Evolutionary conservation across 1,139 yeast species (phyloP).

Genomic region (Taphrina communis): DNA sequence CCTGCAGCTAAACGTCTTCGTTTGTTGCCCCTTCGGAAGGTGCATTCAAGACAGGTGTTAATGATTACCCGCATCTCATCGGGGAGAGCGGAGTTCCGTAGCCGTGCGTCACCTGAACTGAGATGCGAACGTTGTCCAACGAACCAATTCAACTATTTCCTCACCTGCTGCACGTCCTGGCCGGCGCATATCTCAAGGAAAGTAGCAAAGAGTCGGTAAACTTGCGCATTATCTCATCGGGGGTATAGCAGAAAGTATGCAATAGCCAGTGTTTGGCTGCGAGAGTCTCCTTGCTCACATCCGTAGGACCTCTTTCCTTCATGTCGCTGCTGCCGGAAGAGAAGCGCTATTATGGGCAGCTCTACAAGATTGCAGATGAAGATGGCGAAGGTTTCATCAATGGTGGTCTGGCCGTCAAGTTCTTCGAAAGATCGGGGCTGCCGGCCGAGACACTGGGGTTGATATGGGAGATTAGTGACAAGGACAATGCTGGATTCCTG

Average conservation of each 20-base stretch:
- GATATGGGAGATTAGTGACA: constrained; percentile 92
- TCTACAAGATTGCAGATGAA: constrained; percentile 79
- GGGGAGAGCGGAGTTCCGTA: constrained; percentile 5
- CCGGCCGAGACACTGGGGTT: constrained; percentile 81
- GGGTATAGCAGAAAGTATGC: background rate
- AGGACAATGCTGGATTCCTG: constrained; percentile 80
- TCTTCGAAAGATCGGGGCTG: constrained; percentile 85
- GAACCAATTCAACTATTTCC: too few species aligned
- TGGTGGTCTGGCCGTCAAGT: constrained; percentile 84
- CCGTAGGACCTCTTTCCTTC: constrained; percentile 10
- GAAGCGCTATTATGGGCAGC: constrained; percentile 69
- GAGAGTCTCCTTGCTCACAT: background rate
- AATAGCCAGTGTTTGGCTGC: background rate
- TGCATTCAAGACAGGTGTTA: background rate
- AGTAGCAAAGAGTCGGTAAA: too few species aligned
- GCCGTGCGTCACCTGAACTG: constrained; percentile 8
- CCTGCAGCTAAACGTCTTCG: background rate
- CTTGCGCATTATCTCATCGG: background rate
- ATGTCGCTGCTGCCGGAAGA: constrained; percentile 72
- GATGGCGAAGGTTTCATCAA: constrained; percentile 82
- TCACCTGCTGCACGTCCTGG: too few species aligned
- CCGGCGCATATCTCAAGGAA: too few species aligned
- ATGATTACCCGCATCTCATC: constrained; percentile 12
- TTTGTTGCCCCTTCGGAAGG: background rate
- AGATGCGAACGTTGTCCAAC: too few species aligned